A percentile compares a stretch with the other conserved stretches of the same genome.
Conservation (phyloP, 257 asterid genomes). For the Solanum chaucha region DNA sequence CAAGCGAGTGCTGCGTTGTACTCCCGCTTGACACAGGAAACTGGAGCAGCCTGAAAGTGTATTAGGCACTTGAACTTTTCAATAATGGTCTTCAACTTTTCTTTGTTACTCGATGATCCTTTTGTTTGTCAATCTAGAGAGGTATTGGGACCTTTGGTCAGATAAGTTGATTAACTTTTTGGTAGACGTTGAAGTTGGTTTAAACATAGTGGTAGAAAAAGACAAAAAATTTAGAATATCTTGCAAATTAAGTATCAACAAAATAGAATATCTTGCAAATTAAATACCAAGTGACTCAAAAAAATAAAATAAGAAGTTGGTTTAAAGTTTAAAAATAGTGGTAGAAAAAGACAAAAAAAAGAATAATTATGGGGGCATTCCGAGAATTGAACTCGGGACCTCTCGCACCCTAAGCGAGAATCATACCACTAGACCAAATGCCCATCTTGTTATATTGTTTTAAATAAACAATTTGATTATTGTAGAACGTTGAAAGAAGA, state of each 20-base stretch:
- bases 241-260: too few relatives aligned
- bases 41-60: not conserved
- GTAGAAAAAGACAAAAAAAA: too few relatives aligned
- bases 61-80: not conserved
- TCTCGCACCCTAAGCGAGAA: slow-evolving; percentile 88
- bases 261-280: not conserved
- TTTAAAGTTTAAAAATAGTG: not conserved
- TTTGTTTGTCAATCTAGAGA: not conserved
- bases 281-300: not conserved
- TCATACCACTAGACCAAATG: slow-evolving; percentile 83
- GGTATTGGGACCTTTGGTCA: not conserved
- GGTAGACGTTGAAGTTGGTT: too few relatives aligned
- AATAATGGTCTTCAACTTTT: not conserved
- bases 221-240: too few relatives aligned
- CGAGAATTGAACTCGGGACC: slow-evolving; percentile 92
- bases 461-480: not conserved
- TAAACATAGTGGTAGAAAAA: too few relatives aligned
- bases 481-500: not conserved
- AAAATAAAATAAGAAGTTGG: not conserved
- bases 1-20: not conserved
- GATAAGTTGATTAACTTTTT: not conserved
- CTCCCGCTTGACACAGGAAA: not conserved
- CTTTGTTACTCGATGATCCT: not conserved
- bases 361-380: slow-evolving; percentile 39
- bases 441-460: slow-evolving; percentile 5